Evolutionary conservation across 2,329 filamentous ascomycete species (phyloP), one percentile per base, ranked within the genome.

Genomic region (Monilinia laxa): DNA sequence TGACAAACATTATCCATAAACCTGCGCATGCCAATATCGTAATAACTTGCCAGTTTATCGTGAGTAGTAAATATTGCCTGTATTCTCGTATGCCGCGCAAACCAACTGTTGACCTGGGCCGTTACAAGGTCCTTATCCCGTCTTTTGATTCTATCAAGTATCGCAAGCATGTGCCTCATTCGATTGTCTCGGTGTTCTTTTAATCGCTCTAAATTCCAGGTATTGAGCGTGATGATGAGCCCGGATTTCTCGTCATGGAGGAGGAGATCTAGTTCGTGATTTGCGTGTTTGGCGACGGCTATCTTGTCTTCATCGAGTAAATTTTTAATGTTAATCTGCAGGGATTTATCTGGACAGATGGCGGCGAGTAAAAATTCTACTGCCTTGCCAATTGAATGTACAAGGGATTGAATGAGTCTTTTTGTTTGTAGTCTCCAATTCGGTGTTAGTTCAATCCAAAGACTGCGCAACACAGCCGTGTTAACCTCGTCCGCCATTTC

Each of bases 1-100:
- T 69, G 55, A 38, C 64, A 69, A 28, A 72, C 59, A 53, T 72
- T 71, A 63, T 72, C 71, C 18, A 72, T 64, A 47, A 72, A 71
- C 10, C 71, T 59, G 25, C 56, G 28, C 65, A 68, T 57, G 3
- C 66, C 70, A 25, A 69, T 62, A 20, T 67, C 42, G 51, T 70
- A 70, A 51, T 71, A 70, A 14, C 65, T 64, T 7, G 59, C 60
- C 20, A 72, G 53, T 9, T 67, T 66, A 23, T 66, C 66, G 35
- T 68, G 66, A 3, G 65, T 69, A 0, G 53, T 65, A 5, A 71
- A 65, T 2, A 69, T 60, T 11, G 47, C 53, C 28, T 66, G 66
- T 0, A 72, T 31, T 11, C 14, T 35, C 25, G 28, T 54, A 20
- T 64, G 23, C 3, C 28, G 25, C 0, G 11, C 52, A 9, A 56